These are phyloP conservation scores for Colletotrichum neosansevieriae DNA, from an alignment of 2,329 filamentous ascomycete species.

Conservation along the genomic window DNA sequence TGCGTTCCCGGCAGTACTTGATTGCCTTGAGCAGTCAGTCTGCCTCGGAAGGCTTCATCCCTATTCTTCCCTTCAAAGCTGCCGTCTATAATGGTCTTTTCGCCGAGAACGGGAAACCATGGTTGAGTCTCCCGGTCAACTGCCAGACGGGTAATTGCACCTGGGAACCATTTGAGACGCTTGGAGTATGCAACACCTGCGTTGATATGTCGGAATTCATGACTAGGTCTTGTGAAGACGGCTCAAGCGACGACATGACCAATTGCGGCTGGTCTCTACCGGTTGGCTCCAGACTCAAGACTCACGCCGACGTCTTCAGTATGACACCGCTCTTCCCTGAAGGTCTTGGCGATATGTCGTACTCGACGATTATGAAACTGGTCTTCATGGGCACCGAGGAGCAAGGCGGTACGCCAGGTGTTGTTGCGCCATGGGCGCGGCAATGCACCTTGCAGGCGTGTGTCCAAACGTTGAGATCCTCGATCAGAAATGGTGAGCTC, in stretches of 20 bases:
- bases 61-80: conserved; percentile 49
- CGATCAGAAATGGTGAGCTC: conserved; percentile 46
- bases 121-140: conserved; percentile 33
- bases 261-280: conserved; percentile 49
- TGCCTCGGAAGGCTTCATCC: conserved; percentile 46
- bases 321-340: conserved; percentile 48
- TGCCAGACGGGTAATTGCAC: conserved; percentile 43
- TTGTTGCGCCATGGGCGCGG: conserved; percentile 47
- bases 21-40: conserved; percentile 44
- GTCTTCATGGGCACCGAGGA: conserved; percentile 51
- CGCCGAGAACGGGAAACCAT: conserved; percentile 47
- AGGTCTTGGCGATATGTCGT: conserved; percentile 44
- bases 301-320: conserved; percentile 47
- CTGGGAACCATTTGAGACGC: conserved; percentile 42
- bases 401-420: conserved; percentile 42
- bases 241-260: conserved; percentile 10
- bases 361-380: conserved; percentile 49
- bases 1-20: conserved; percentile 46
- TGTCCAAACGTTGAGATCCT: conserved; percentile 46
- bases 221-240: conserved; percentile 43
- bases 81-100: conserved; percentile 52
- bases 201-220: conserved; percentile 46
- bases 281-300: conserved; percentile 44
- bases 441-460: conserved; percentile 48
- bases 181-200: conserved; percentile 43